A percentile compares a stretch with the other conserved stretches of the same genome.
Conservation (phyloP, 805 yeast species). For the Myxozyma mucilagina region DNA sequence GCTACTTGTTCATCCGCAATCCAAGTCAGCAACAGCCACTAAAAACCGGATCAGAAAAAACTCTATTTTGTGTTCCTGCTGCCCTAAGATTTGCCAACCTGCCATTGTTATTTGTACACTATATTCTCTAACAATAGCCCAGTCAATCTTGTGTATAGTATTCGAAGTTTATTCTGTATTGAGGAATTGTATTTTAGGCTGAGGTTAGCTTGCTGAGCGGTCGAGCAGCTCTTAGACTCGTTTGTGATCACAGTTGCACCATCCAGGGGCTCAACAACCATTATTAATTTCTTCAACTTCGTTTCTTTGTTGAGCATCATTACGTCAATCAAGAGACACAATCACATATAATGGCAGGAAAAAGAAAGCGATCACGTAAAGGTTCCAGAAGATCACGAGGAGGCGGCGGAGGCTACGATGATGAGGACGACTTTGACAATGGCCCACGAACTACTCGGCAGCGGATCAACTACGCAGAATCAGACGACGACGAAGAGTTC, state of each 20-base stretch:
- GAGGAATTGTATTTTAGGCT: no score
- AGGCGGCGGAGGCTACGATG: not conserved
- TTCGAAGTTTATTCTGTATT: no score
- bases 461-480: conserved; percentile 22
- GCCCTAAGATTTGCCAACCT: not conserved
- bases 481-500: conserved; percentile 13
- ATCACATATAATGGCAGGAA: conserved; percentile 48
- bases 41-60: not conserved
- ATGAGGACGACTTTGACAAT: conserved; percentile 3
- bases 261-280: no score
- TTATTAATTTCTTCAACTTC: no score
- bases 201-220: no score
- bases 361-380: conserved; percentile 21
- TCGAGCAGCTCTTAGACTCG: no score
- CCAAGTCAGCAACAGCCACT: not conserved
- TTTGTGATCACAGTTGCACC: no score
- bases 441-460: conserved; percentile 19
- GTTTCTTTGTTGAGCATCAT: not conserved
- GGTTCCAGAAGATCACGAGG: conserved; percentile 2
- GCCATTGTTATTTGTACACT: no score
- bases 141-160: no score
- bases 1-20: not conserved
- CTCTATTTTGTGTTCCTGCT: not conserved
- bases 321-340: conserved; percentile 51
- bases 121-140: no score